Conservation (phyloP, 495 filamentous ascomycete species). For the Daldinia decipiens region DNA sequence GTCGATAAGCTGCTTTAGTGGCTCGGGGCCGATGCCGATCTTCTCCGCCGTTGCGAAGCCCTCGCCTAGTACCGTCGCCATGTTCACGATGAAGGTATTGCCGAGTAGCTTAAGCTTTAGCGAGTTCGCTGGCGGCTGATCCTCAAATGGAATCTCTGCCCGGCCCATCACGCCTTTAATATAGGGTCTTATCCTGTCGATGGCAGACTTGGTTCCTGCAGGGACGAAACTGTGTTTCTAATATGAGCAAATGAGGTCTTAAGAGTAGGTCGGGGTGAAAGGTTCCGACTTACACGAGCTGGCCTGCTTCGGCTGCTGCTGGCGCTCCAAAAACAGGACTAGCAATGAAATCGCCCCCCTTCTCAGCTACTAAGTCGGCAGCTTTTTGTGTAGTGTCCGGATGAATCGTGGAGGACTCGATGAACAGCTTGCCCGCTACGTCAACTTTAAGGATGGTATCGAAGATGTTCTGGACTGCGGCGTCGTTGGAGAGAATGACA, state of each 20-base stretch:
- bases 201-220: constrained; percentile 69
- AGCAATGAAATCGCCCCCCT: constrained; percentile 78
- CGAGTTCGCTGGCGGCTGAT: constrained; percentile 67
- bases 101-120: constrained; percentile 81
- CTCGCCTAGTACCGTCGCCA: constrained; percentile 82
- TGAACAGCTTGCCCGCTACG: constrained; percentile 74
- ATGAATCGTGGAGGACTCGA: constrained; percentile 90
- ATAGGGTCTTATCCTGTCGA: constrained; percentile 76
- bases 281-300: constrained; percentile 59
- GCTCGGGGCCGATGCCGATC: constrained; percentile 74
- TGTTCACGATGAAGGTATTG: constrained; percentile 87
- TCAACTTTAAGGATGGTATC: constrained; percentile 63
- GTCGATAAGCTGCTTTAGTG: constrained; percentile 74
- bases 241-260: constrained; percentile 14
- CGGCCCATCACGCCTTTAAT: constrained; percentile 80
- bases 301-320: constrained; percentile 77
- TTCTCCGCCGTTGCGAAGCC: constrained; percentile 82
- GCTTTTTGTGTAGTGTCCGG: constrained; percentile 79
- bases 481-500: constrained; percentile 83
- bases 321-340: constrained; percentile 87
- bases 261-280: neutral
- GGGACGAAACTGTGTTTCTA: constrained; percentile 68
- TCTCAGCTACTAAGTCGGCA: constrained; percentile 62
- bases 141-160: constrained; percentile 75
- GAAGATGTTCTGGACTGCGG: constrained; percentile 69